phyloP scores from a whole-genome alignment of 148 eudicot genomes.

The Selenicereus undatus region DNA sequence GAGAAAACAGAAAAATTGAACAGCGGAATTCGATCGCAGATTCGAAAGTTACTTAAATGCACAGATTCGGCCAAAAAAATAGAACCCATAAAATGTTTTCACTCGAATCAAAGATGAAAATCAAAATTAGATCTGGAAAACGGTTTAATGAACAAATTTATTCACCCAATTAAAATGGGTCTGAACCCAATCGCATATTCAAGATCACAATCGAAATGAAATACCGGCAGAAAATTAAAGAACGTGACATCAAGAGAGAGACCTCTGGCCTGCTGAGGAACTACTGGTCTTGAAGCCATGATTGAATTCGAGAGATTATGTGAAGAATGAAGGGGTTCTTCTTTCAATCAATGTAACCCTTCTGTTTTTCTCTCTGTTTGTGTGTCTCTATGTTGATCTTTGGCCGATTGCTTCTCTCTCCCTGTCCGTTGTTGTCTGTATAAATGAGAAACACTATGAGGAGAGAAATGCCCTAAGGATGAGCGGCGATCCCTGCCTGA shows the following conservation, averaged over 20 bases:
- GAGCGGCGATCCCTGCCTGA: slow-evolving; percentile 10
- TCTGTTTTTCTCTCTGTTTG: slow-evolving; percentile 12
- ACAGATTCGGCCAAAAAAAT: slow-evolving; percentile 1
- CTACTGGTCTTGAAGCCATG: slow-evolving; percentile 51
- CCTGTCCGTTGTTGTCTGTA: neutral
- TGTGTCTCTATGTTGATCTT: slow-evolving; percentile 9
- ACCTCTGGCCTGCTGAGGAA: slow-evolving; percentile 46
- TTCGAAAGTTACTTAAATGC: neutral
- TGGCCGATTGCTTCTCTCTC: neutral
- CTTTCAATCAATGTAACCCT: neutral
- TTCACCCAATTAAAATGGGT: neutral
- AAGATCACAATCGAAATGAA: neutral
- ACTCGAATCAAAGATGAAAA: neutral
- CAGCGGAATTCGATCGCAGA: neutral
- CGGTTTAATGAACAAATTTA: neutral
- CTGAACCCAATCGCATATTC: neutral
- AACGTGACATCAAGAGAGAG: neutral
- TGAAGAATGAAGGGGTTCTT: neutral
- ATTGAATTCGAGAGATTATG: neutral
- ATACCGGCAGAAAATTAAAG: neutral
- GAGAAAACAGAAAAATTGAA: neutral
- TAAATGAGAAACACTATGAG: neutral
- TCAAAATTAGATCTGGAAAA: neutral
- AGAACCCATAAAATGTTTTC: neutral
- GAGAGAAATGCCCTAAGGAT: slow-evolving; percentile 13